Evolutionary conservation across 1,139 yeast genomes (phyloP).

Genomic region (Geotrichum restrictum): DNA sequence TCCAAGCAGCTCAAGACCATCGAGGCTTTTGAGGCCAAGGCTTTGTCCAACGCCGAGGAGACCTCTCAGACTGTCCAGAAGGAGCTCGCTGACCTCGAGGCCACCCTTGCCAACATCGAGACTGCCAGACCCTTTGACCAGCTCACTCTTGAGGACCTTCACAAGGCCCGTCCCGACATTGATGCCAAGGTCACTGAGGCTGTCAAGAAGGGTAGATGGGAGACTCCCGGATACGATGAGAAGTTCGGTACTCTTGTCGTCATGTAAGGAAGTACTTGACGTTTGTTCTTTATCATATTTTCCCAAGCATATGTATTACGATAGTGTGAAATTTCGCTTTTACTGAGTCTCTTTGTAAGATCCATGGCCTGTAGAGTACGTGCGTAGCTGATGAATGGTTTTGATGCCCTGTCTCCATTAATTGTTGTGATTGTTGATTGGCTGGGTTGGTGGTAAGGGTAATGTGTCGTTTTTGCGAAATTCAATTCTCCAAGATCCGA

Average conservation of each 20-base stretch:
- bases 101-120: conserved; percentile 89
- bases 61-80: conserved; percentile 85
- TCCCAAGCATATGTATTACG: conserved; percentile 7
- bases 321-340: background rate
- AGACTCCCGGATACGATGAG: conserved; percentile 96
- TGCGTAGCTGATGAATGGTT: background rate
- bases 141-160: conserved; percentile 90
- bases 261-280: conserved; percentile 51
- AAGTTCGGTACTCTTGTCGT: conserved; percentile 94
- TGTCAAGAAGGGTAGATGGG: conserved; percentile 97
- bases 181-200: conserved; percentile 92
- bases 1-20: conserved; percentile 87
- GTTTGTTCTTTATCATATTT: conserved; percentile 1
- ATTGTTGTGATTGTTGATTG: background rate
- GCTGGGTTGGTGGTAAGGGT: background rate
- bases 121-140: conserved; percentile 96
- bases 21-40: conserved; percentile 91
- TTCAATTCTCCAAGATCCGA: too few relatives aligned
- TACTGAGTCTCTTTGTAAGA: too few relatives aligned
- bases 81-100: conserved; percentile 81
- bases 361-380: background rate
- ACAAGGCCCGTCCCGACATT: conserved; percentile 94
- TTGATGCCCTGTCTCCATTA: background rate
- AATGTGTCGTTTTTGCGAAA: background rate
- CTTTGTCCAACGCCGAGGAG: conserved; percentile 89